Evolutionary conservation across 352 stramenopile species (phyloP), one percentile per base, ranked within the genome.

Genomic region (Phytophthora pseudosyringae): DNA sequence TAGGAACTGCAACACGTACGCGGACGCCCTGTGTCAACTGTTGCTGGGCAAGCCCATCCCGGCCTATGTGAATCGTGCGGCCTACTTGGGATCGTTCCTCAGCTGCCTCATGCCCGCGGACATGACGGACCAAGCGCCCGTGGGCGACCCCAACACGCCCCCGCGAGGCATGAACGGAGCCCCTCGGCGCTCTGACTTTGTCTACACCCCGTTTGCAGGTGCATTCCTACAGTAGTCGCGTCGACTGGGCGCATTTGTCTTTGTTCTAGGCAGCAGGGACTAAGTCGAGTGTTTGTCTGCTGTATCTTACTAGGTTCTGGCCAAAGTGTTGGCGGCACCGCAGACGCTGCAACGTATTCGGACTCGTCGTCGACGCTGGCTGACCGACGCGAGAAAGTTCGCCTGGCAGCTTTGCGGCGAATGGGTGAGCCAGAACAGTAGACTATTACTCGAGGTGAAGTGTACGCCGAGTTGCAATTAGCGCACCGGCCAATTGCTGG

Each of bases 1-100:
- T 51, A 74, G 82, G 70, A 98, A 98, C 74, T 98, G 95, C 79
- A 98, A 98, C 75, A 81, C 95, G 64, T 98, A 98, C 78, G 85
- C 91, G 12, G 94, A 98, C 73, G 90, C 76, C 25, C 67, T 91
- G 15, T 92, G 87, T 41, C 93, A 89, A 55, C 65, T 89, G 43
- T 80, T 98, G 26, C 61, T 98, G 47, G 65, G 65, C 28, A 85
- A 82, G 28, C 69, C 80, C 11, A 97, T 98, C 54, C 95, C 95
- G 5, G 62, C 76, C 32, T 95, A 97, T 76, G 80, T 98, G 44
- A 98, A 98, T 62, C 91, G 95, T 59, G 86, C 91, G 4, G 91
- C 93, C n/a, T 93, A 98, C 78, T 65, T 98, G n/a, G 94, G 89
- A 16, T 95, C 87, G n/a, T 95, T 91, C 63, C 72, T 93, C 16